Conservation (phyloP, 2,329 filamentous ascomycete genomes). For the Pseudogymnoascus sp. region DNA sequence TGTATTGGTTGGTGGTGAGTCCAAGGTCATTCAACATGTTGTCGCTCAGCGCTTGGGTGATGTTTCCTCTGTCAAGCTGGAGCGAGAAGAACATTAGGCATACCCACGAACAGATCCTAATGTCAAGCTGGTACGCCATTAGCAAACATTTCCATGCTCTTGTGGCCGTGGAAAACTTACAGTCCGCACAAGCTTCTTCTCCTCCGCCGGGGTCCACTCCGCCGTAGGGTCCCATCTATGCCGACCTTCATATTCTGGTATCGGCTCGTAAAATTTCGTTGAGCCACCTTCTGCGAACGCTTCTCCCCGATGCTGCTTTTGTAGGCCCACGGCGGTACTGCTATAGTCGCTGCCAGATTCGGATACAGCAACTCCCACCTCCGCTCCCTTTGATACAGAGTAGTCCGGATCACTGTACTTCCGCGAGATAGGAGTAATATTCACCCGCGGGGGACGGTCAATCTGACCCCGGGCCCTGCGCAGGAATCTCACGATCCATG, state of each 20-base stretch:
- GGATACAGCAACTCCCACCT: neutral
- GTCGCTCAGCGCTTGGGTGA: constrained; percentile 52
- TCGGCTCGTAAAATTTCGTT: constrained; percentile 24
- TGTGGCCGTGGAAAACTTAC: constrained; percentile 14
- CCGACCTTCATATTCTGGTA: constrained; percentile 23
- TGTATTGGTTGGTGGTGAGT: constrained; percentile 41
- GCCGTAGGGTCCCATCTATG: constrained; percentile 25
- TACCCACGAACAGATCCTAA: constrained; percentile 39
- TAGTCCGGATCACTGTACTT: neutral
- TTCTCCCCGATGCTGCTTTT: neutral
- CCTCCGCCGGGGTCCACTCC: constrained; percentile 26
- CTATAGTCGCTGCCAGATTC: neutral
- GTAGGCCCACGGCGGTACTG: neutral
- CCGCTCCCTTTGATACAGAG: neutral
- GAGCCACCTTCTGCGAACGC: neutral
- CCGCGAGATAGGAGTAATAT: neutral
- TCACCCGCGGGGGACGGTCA: constrained; percentile 5
- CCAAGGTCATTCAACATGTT: constrained; percentile 50
- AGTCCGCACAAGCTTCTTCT: constrained; percentile 25
- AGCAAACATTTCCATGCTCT: neutral
- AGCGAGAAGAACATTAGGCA: constrained; percentile 56
- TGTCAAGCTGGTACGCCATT: constrained; percentile 2
- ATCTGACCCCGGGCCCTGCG: constrained; percentile 14
- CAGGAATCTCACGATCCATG: constrained; percentile 1
- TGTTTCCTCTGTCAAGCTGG: constrained; percentile 54